Base-by-base conservation (phyloP, 2,329 filamentous ascomycete species). In the Mariannaea elegans region DNA sequence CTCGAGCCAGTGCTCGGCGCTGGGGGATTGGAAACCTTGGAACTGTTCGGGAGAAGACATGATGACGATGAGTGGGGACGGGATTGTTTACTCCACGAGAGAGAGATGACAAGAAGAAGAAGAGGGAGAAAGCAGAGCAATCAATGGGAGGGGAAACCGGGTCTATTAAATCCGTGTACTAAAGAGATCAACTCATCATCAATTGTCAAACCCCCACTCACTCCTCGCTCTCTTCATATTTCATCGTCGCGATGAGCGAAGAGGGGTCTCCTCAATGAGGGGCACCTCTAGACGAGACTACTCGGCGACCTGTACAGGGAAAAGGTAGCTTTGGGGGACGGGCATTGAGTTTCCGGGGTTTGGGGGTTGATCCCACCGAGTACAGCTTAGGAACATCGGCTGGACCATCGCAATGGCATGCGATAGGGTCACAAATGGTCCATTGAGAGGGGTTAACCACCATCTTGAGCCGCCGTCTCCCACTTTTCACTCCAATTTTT, bases 11-110 rank as follows among this genome's bases (percentile, higher is more conserved):
- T 79, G 81, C 49, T 82, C 82, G 21, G 82, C 75, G 54, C 79
- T 79, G 57, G 83, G 75, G 70, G 87, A 82, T 77, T 87, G 84
- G 78, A 88, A 88, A 64, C 86, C 84, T 57, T 79, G 81, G 75
- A 87, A 88, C 65, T 85, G 82, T 36, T 88, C 85, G 68, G 84
- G 84, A 69, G 85, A 82, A 44, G 82, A 76, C 82, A 85, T 84
- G 66, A 83, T 85, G 68, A 59, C 62, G 64, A 53, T 34, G 49
- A 18, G 50, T 39, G 24, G 23, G 34, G 27, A 12, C 38, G 39
- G 46, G 14, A 12, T 21, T 6, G 4, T 36, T 49, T 46, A 48
- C 23, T 47, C 16, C 16, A 34, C 27, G 34, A 47, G 39, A 34
- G 29, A 29, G 47, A 19, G 18, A 16, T 31, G 13, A 19, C 21